These are phyloP conservation scores for Quercus bicolor DNA, from an alignment of 306 rosid species.

Conservation along the genomic window DNA sequence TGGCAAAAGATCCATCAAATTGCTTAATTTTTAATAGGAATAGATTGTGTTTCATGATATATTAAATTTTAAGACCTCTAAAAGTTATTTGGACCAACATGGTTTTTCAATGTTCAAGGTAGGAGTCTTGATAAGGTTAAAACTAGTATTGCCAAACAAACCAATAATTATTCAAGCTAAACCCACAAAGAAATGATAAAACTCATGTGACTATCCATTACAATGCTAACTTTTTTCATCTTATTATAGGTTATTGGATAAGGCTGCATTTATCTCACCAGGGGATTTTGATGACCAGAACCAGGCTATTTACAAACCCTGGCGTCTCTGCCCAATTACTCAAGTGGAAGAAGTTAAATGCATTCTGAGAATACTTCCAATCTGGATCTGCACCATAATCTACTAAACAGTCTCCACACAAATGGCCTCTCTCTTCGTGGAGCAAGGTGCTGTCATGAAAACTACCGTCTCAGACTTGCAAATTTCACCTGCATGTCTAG, in stretches of 20 bases:
- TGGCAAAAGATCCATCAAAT: slow-evolving; percentile 4
- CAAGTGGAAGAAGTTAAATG: slow-evolving; percentile 98
- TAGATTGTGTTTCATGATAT: neutral
- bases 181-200: no score
- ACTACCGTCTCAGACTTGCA: slow-evolving; percentile 60
- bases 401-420: slow-evolving; percentile 95
- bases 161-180: neutral
- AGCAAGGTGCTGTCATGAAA: slow-evolving; percentile 98
- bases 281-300: slow-evolving; percentile 61
- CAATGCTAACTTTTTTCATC: neutral
- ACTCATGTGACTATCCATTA: neutral
- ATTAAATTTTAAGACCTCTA: neutral
- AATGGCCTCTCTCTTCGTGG: slow-evolving; percentile 97
- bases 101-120: neutral
- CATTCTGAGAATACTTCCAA: slow-evolving; percentile 88
- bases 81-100: no score
- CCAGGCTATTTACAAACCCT: slow-evolving; percentile 39
- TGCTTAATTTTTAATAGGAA: neutral
- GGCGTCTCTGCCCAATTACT: slow-evolving; percentile 80
- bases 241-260: slow-evolving; percentile 76
- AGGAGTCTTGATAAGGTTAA: neutral
- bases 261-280: slow-evolving; percentile 83
- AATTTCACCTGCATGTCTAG: slow-evolving; percentile 95
- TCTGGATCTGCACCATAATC: slow-evolving; percentile 96
- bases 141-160: neutral